A percentile compares a stretch with the other conserved stretches of the same genome.
Conservation (phyloP, 495 filamentous ascomycete species). For the Evansstolkia leycettana region DNA sequence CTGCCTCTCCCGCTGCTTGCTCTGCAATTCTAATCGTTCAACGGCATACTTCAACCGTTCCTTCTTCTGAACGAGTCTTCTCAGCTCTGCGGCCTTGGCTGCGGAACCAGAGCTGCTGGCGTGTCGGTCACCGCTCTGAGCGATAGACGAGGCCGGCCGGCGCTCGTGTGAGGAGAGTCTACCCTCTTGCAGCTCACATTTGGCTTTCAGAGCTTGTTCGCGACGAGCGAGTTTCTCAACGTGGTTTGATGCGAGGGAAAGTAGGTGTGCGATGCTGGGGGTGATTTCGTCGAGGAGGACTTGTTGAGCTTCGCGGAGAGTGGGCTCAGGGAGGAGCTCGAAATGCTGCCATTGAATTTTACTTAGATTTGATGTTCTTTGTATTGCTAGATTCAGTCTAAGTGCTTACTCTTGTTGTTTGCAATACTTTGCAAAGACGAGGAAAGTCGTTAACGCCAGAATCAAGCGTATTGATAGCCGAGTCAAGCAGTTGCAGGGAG, state of each 20-base stretch:
- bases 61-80: constrained; percentile 59
- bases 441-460: constrained; percentile 64
- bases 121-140: constrained; percentile 13
- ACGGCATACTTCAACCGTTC: constrained; percentile 68
- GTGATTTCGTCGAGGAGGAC: constrained; percentile 59
- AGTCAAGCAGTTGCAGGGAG: constrained; percentile 60
- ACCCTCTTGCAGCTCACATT: constrained; percentile 59
- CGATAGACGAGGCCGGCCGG: constrained; percentile 12
- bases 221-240: constrained; percentile 63
- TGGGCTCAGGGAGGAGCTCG: constrained; percentile 60
- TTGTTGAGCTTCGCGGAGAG: constrained; percentile 54
- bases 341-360: constrained; percentile 51
- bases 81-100: constrained; percentile 46
- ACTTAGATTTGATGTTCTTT: constrained; percentile 2
- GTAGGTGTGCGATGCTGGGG: constrained; percentile 57
- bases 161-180: constrained; percentile 36
- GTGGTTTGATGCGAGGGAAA: constrained; percentile 51
- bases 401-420: constrained; percentile 54
- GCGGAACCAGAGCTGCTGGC: constrained; percentile 21
- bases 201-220: constrained; percentile 56
- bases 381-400: too few relatives aligned
- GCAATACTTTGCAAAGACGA: constrained; percentile 56
- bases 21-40: constrained; percentile 58
- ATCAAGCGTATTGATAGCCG: constrained; percentile 60
- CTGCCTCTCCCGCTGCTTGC: constrained; percentile 55